Base-by-base conservation (phyloP, 2,329 filamentous ascomycete species). In the Stagonosporopsis vannaccii region DNA sequence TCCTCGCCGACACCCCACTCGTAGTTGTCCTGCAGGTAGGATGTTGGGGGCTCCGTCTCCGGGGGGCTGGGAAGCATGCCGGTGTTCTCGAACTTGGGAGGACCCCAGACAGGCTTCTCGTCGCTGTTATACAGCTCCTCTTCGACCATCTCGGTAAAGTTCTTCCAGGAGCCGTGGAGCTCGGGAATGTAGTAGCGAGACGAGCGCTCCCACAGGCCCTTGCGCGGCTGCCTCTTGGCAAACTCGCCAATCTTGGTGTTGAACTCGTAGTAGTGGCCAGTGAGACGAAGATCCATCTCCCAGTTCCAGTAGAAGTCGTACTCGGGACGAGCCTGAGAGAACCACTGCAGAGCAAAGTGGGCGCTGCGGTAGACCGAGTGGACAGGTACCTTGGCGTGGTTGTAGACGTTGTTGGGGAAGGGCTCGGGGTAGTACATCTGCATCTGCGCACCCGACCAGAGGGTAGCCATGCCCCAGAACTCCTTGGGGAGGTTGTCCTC, bases 371-470 rank as follows among this genome's bases (percentile, higher is more conserved):
- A 98, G 8, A 96, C 92, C 17, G 93, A 93, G 73, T 98, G 93
- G 0, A 97, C 87, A 1, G 91, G 90, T 12, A 75, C 75, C 43
- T 77, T 78, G 41, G 79, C 79, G 52, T 96, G 82, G 46, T 90
- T 85, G 54, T 83, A 82, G 62, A 84, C 82, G 75, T 87, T 92
- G 41, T 90, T 86, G 60, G 96, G 91, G 69, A 91, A 88, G 23
- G 97, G 87, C 44, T 90, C 91, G 48, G 95, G 90, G 76, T 98
- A 99, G 66, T 96, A 84, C 55, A 92, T 85, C 49, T 89, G 83
- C 92, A 98, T 97, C 76, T 97, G 92, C 22, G 90, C 89, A 75
- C 96, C 92, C 0, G 91, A 95, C 95, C 95, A 99, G 6, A 98
- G 83, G 0, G 91, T 96, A 19, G 90, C 90, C 71, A 99, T 87